Conservation (phyloP, 352 stramenopile species). For the Detonula confervacea region DNA sequence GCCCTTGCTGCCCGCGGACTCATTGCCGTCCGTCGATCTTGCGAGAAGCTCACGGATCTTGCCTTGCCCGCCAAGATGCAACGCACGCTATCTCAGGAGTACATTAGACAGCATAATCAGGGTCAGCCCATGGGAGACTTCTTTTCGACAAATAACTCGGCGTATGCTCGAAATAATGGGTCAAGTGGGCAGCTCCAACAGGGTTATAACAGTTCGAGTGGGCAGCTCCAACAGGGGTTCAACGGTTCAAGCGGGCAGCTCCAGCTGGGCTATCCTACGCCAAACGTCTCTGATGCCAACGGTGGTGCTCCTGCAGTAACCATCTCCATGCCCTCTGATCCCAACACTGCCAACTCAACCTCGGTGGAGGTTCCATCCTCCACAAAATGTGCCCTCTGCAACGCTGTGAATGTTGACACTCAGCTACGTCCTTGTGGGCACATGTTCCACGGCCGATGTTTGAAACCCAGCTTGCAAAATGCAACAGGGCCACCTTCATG, state of each 20-base stretch:
- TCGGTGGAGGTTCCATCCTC: constrained; percentile 77
- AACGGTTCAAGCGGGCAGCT: no score
- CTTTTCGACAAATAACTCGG: constrained; percentile 50
- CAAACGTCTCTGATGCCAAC: constrained; percentile 10
- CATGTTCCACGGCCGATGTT: constrained; percentile 84
- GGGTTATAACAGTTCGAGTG: constrained; percentile 12
- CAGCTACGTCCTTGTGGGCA: constrained; percentile 83
- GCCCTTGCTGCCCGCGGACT: constrained; percentile 81
- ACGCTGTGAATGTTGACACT: constrained; percentile 78
- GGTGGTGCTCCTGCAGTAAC: constrained; percentile 7
- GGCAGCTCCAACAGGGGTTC: no score
- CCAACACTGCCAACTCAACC: constrained; percentile 27
- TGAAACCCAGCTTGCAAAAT: constrained; percentile 79
- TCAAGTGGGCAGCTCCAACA: no score
- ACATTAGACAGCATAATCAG: constrained; percentile 66
- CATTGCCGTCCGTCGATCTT: constrained; percentile 79
- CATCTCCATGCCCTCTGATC: constrained; percentile 23
- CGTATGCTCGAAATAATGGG: constrained; percentile 37
- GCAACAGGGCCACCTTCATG: constrained; percentile 71
- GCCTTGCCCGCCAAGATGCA: constrained; percentile 82
- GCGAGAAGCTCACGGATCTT: constrained; percentile 83
- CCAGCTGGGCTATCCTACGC: no score
- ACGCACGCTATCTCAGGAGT: constrained; percentile 80
- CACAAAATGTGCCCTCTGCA: constrained; percentile 76
- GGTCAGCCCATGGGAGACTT: constrained; percentile 49